Conservation (phyloP, 345 rosid genomes). For the Anacardium occidentale region DNA sequence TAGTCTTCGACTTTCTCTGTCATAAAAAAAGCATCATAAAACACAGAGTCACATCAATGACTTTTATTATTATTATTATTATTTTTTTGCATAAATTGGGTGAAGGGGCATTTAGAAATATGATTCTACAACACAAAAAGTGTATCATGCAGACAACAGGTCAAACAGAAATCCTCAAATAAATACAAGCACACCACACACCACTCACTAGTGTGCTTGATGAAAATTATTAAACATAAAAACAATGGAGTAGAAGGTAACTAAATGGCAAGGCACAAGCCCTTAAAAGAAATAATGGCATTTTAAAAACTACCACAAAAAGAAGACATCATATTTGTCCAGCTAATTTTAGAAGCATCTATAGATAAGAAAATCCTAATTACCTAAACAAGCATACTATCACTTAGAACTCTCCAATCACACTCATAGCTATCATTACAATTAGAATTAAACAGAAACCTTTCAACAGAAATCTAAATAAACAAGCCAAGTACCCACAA, state of each 20-base stretch:
- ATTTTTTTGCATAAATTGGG: too few relatives aligned
- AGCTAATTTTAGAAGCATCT: not conserved
- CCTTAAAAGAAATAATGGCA: not conserved
- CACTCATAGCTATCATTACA: not conserved
- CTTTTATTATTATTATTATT: not conserved
- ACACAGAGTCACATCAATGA: not conserved
- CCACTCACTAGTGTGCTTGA: not conserved
- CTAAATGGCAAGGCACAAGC: not conserved
- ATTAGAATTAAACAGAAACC: too few relatives aligned
- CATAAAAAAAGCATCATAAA: conserved; percentile 19
- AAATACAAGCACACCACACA: not conserved
- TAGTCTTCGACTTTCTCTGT: conserved; percentile 62
- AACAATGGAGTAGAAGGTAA: not conserved
- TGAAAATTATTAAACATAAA: not conserved
- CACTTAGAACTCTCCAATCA: not conserved
- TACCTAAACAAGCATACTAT: not conserved
- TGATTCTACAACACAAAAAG: not conserved
- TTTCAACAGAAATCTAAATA: not conserved
- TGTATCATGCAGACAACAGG: not conserved
- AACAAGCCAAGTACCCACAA: conserved; percentile 1
- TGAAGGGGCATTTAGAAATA: not conserved
- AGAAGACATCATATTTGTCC: not conserved
- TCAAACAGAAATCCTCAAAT: not conserved
- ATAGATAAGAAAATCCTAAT: not conserved
- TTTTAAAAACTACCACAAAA: not conserved